Percentiles rank a stretch among this genome's conserved stretches.
Conservation (phyloP, 2,329 filamentous ascomycete genomes). For the Pyrenochaeta sp. region DNA sequence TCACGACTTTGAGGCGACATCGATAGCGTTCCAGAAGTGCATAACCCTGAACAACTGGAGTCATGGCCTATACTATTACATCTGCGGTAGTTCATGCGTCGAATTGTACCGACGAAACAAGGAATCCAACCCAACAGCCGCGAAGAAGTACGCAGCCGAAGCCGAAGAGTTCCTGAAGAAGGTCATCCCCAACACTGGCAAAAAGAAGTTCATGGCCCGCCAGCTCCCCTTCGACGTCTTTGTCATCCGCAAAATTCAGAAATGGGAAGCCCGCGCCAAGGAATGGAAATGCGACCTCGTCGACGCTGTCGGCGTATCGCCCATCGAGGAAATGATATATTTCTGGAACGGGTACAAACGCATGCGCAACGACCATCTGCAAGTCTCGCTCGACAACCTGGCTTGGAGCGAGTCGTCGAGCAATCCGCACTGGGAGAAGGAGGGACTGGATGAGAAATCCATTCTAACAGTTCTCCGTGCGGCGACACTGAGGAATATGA, state of each 20-base stretch:
- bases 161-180: conserved; percentile 75
- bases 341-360: conserved; percentile 91
- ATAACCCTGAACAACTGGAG: conserved; percentile 78
- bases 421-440: conserved; percentile 59
- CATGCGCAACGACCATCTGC: conserved; percentile 72
- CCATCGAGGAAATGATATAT: conserved; percentile 89
- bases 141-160: conserved; percentile 47
- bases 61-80: conserved; percentile 87
- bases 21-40: conserved; percentile 72
- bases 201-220: conserved; percentile 87
- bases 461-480: conserved; percentile 72
- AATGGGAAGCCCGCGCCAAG: conserved; percentile 83
- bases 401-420: conserved; percentile 68
- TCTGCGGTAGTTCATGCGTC: conserved; percentile 78
- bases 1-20: conserved; percentile 77
- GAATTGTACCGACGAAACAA: conserved; percentile 77
- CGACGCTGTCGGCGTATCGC: conserved; percentile 82
- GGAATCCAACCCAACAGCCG: conserved; percentile 51
- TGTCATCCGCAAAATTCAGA: conserved; percentile 80
- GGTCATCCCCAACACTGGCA: conserved; percentile 76
- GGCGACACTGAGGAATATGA: conserved; percentile 70
- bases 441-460: conserved; percentile 66
- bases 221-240: conserved; percentile 92
- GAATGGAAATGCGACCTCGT: conserved; percentile 69
- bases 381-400: conserved; percentile 68